Base-by-base conservation (phyloP, 495 filamentous ascomycete species). In the Parathielavia hyrcaniae region DNA sequence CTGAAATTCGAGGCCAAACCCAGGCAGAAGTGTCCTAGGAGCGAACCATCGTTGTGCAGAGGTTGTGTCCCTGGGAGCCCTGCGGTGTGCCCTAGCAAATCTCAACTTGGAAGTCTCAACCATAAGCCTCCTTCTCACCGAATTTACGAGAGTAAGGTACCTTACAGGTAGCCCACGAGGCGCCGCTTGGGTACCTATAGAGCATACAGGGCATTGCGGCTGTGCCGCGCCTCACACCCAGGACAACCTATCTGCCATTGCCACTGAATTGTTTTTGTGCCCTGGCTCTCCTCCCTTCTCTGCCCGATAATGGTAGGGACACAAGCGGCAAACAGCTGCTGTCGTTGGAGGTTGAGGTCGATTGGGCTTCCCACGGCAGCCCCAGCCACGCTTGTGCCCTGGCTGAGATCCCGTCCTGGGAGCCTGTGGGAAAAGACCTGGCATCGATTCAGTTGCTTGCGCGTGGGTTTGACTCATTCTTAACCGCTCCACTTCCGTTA, bases 401-500 rank as follows among this genome's bases (percentile, higher is more conserved):
- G n/a, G n/a, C n/a, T n/a, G n/a, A n/a, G n/a, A n/a, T n/a, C n/a
- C n/a, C n/a, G n/a, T n/a, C n/a, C n/a, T n/a, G n/a, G n/a, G n/a
- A n/a, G 44, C 8, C 45, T 23, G 7, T 35, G 6, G 14, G 9
- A 35, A 4, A 19, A 38, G 26, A 34, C 51, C 47, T 34, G 30
- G 43, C 14, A 11, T n/a, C n/a, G n/a, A n/a, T n/a, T n/a, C n/a
- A n/a, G n/a, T n/a, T n/a, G n/a, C n/a, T n/a, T n/a, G n/a, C n/a
- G n/a, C n/a, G n/a, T n/a, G n/a, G n/a, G 38, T 35, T 52, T 63
- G 60, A 63, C 19, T 63, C 60, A 65, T 49, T n/a, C n/a, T 2
- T 12, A 13, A 39, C 20, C 49, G 44, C 44, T 65, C 61, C 50
- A 57, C 60, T 57, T 57, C 44, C 14, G 30, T 50, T 22, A n/a